Evolutionary conservation across 306 rosid genomes (phyloP), one percentile per base, ranked within the genome.

Genomic region (Castanea sativa): DNA sequence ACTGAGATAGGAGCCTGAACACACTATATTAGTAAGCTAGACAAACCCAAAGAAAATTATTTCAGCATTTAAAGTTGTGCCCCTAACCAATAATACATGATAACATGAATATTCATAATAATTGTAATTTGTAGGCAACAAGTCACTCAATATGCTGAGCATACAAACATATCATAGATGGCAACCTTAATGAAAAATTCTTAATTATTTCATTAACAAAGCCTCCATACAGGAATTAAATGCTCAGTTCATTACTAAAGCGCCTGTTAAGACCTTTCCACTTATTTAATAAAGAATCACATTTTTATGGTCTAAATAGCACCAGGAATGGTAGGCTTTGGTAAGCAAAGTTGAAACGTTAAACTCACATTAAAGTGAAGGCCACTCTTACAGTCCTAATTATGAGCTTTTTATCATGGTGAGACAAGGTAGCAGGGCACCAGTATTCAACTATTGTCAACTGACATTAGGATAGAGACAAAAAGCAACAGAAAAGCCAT

Each of bases 1-100:
- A 60, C 55, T 21, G 41, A 49, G 76, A 38, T 72, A 38, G 59
- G 75, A 85, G 57, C 60, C 67, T n/a, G 55, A 73, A 3, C 14
- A 30, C 58, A 41, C 52, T 27, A 43, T 71, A 43, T 25, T 11
- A 57, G 49, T 30, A 21, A 49, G n/a, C 63, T 69, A 57, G 79
- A 80, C 71, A 80, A 71, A 65, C 11, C 56, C 59, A 15, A 38
- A 23, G 45, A 7, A 41, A 8, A 41, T 41, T 41, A 41, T 41
- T 41, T 41, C 45, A 41, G 45, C 45, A 41, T 41, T 41, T 41
- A 41, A 41, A 41, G 71, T 65, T 7, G 12, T 15, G 21, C n/a
- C 19, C 69, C 45, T 16, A 18, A 32, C 16, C 45, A 67, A 38
- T 21, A 58, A 21, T 58, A 58, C 30, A 3, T 21, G 64, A 58